Conservation (phyloP, 495 filamentous ascomycete species). For the Haplographium delicatum region DNA sequence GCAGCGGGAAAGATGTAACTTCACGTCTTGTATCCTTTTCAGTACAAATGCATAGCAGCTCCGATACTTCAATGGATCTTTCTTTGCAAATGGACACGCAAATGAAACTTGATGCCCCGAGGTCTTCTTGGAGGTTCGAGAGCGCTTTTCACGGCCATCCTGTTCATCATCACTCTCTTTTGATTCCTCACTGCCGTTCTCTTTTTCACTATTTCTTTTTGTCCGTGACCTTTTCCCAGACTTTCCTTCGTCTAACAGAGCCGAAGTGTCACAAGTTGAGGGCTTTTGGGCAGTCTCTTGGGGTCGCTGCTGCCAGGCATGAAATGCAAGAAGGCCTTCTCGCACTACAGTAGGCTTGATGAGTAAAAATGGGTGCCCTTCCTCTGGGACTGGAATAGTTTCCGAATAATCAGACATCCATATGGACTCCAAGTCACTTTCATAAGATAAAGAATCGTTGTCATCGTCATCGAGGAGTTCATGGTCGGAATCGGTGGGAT, state of each 20-base stretch:
- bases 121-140: not conserved
- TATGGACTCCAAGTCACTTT: not conserved
- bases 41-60: not conserved
- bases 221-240: not conserved
- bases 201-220: not conserved
- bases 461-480: too few relatives aligned
- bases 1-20: not conserved
- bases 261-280: not conserved
- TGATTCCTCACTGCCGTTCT: not conserved
- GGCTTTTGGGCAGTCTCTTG: not conserved
- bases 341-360: not conserved
- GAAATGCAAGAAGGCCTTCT: not conserved
- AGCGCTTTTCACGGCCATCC: conserved; percentile 1
- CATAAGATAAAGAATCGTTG: not conserved
- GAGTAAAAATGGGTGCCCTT: not conserved
- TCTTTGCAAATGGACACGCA: conserved; percentile 10
- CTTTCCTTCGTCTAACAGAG: too few relatives aligned
- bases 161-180: conserved; percentile 1
- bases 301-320: not conserved
- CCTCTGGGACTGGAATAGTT: not conserved
- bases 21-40: conserved; percentile 1
- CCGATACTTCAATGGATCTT: conserved; percentile 2
- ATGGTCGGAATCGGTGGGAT: too few relatives aligned
- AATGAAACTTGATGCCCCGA: conserved; percentile 4
- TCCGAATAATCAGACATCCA: not conserved